Percentiles rank a stretch among this genome's conserved stretches.
These are phyloP conservation scores for Talaromyces sp. DNA, from an alignment of 2,329 filamentous ascomycete genomes.

Conservation along the genomic window DNA sequence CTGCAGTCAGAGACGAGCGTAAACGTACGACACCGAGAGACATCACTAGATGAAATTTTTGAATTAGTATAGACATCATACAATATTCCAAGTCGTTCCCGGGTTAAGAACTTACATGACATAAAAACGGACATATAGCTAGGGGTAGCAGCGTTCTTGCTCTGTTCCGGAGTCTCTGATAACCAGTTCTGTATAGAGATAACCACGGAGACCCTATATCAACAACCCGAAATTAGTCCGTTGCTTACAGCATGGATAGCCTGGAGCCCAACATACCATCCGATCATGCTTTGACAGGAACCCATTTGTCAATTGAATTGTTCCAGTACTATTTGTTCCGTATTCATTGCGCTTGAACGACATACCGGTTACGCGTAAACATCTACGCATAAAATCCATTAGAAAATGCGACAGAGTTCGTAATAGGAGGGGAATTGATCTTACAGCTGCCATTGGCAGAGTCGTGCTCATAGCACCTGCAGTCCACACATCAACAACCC, in stretches of 20 bases:
- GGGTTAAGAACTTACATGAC: conserved; percentile 56
- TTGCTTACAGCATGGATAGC: not conserved
- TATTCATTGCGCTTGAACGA: not conserved
- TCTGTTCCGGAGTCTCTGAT: conserved; percentile 45
- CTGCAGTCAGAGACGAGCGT: not conserved
- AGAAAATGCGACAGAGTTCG: conserved; percentile 10
- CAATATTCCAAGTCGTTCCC: not conserved
- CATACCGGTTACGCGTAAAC: conserved; percentile 82
- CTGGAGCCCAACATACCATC: conserved; percentile 48
- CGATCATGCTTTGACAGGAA: conserved; percentile 52
- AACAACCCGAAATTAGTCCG: not conserved
- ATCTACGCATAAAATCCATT: conserved; percentile 50
- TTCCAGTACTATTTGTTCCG: not conserved
- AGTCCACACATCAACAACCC: not conserved
- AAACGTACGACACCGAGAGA: conserved; percentile 49
- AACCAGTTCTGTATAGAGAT: conserved; percentile 47
- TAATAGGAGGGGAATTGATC: conserved; percentile 18
- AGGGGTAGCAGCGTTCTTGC: conserved; percentile 62
- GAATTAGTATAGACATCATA: not conserved
- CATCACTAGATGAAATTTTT: conserved; percentile 47
- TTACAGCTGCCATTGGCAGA: conserved; percentile 83
- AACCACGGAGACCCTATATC: conserved; percentile 42
- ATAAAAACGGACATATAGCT: conserved; percentile 71
- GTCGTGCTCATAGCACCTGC: conserved; percentile 64
- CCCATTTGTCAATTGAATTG: not conserved